phyloP scores from a whole-genome alignment of 176 grass and related monocot species.

The Triticum timopheevii region DNA sequence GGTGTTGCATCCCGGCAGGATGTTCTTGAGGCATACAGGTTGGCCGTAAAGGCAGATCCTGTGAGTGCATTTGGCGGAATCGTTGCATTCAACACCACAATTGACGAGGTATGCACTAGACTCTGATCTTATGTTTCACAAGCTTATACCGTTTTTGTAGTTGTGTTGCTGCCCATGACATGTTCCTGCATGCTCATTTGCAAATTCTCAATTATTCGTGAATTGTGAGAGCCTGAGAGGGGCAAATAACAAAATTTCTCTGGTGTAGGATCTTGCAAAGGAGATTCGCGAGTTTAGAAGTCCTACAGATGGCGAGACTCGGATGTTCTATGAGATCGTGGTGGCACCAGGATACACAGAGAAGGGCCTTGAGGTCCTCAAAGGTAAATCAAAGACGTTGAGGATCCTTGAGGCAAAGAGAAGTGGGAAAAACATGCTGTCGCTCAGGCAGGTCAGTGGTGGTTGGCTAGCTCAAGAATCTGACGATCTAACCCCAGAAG shows the following conservation, averaged over 20 bases:
- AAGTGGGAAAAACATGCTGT: constrained; percentile 69
- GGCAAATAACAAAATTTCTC: not conserved
- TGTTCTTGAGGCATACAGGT: constrained; percentile 81
- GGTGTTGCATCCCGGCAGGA: constrained; percentile 75
- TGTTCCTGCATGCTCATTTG: not conserved
- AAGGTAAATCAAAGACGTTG: constrained; percentile 83
- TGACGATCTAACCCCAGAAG: constrained; percentile 70
- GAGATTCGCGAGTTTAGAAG: constrained; percentile 90
- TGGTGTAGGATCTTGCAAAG: constrained; percentile 67
- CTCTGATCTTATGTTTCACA: not conserved
- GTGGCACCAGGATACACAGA: constrained; percentile 78
- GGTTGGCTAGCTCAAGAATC: constrained; percentile 85
- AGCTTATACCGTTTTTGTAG: not conserved
- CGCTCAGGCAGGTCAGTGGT: constrained; percentile 74
- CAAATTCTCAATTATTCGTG: not conserved
- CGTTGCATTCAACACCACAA: constrained; percentile 78
- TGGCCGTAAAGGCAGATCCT: constrained; percentile 87
- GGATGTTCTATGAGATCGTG: constrained; percentile 98
- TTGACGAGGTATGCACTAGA: constrained; percentile 30
- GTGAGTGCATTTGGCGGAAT: constrained; percentile 92
- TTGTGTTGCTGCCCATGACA: not conserved
- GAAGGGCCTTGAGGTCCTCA: constrained; percentile 73
- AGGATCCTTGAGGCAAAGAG: constrained; percentile 83
- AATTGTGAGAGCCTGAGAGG: not conserved
- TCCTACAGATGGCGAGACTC: constrained; percentile 60